Conservation (phyloP, 2,329 filamentous ascomycete species). For the Penicillium vulpinum region DNA sequence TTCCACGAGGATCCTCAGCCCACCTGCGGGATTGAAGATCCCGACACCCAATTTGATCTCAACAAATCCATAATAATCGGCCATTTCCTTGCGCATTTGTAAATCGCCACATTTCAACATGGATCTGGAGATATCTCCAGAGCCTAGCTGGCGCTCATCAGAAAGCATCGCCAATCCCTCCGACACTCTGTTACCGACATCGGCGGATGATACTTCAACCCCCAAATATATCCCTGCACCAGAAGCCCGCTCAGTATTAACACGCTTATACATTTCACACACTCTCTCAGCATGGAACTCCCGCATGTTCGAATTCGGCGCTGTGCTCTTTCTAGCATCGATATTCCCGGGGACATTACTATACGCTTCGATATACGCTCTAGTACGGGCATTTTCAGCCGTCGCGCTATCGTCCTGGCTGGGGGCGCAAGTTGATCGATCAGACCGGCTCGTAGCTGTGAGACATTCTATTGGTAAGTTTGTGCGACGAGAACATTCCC, state of each 20-base stretch:
- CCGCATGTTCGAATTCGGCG: conserved; percentile 63
- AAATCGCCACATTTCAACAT: background rate
- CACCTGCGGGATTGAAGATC: background rate
- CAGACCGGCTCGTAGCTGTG: conserved; percentile 53
- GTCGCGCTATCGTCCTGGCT: conserved; percentile 60
- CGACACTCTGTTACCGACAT: background rate
- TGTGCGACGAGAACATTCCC: too few relatives aligned
- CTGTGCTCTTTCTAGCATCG: conserved; percentile 59
- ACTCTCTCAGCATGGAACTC: conserved; percentile 59
- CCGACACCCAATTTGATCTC: background rate
- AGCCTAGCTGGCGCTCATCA: background rate
- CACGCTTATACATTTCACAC: conserved; percentile 51
- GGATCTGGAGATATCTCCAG: background rate
- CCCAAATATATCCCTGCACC: background rate
- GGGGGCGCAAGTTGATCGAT: conserved; percentile 60
- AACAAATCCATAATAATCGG: background rate
- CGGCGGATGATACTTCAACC: background rate
- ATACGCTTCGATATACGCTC: conserved; percentile 68
- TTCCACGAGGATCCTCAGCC: conserved; percentile 1
- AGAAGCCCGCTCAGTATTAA: conserved; percentile 13
- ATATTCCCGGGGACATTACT: conserved; percentile 62
- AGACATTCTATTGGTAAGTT: conserved; percentile 50
- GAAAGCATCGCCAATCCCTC: background rate
- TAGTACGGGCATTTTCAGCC: conserved; percentile 59
- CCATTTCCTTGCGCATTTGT: background rate